Conservation (phyloP, 352 stramenopile genomes). For the Globisporangium iwayamae region DNA sequence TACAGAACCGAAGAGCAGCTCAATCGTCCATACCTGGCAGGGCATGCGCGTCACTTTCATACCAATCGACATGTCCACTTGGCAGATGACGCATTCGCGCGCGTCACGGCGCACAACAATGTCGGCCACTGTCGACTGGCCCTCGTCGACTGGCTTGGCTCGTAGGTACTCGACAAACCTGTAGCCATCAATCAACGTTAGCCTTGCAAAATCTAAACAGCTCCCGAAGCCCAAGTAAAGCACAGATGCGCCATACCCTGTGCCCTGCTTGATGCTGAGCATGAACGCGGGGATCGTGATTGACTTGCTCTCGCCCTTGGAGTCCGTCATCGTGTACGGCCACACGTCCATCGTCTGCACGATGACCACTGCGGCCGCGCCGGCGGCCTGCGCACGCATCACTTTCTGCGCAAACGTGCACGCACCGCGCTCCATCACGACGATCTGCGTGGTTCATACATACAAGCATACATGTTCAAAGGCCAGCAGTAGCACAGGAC, state of each 20-base stretch:
- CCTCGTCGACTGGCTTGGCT: constrained; percentile 18
- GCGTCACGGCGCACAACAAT: constrained; percentile 64
- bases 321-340: constrained; percentile 86
- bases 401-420: constrained; percentile 77
- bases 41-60: constrained; percentile 68
- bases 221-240: not conserved
- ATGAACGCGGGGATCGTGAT: constrained; percentile 76
- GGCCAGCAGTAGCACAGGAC: too few species aligned
- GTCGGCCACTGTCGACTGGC: constrained; percentile 21
- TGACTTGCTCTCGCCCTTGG: constrained; percentile 49
- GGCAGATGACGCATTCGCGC: constrained; percentile 79
- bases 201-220: too few species aligned
- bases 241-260: constrained; percentile 29
- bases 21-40: constrained; percentile 40
- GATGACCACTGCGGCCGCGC: constrained; percentile 58
- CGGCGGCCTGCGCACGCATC: constrained; percentile 54
- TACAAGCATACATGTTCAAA: not conserved
- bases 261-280: constrained; percentile 69
- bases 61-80: constrained; percentile 71
- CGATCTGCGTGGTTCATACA: constrained; percentile 29
- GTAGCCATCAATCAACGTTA: not conserved
- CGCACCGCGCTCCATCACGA: constrained; percentile 65
- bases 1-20: constrained; percentile 6
- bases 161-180: constrained; percentile 66
- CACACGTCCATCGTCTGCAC: constrained; percentile 72